Conservation (phyloP, 371 early-diverging fungal genomes). For the Apophysomyces ossiformis region DNA sequence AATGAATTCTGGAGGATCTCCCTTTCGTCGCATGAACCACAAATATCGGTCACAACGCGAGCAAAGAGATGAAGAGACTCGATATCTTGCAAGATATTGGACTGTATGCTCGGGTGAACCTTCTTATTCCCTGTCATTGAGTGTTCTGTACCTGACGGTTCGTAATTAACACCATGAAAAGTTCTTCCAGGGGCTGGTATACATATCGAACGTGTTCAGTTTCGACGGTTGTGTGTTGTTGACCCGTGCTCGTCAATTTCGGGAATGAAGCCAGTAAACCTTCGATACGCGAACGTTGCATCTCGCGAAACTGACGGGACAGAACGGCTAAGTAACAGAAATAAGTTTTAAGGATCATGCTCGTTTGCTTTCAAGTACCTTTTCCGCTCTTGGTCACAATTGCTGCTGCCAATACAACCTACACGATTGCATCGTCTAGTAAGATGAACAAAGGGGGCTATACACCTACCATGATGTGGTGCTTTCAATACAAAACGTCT, state of each 20-base stretch:
- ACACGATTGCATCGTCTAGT: conserved; percentile 7
- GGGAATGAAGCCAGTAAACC: conserved; percentile 96
- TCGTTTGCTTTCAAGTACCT: conserved; percentile 59
- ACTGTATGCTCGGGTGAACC: conserved; percentile 34
- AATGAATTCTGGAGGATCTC: conserved; percentile 83
- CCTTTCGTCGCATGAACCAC: conserved; percentile 80
- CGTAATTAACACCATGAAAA: conserved; percentile 90
- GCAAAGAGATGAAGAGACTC: conserved; percentile 93
- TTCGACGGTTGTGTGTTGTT: conserved; percentile 97
- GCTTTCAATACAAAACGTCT: neutral
- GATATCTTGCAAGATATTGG: conserved; percentile 92
- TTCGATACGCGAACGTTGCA: conserved; percentile 96
- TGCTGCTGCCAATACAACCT: conserved; percentile 89
- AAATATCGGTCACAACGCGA: conserved; percentile 90
- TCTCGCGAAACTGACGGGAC: conserved; percentile 96
- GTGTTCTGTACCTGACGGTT: conserved; percentile 61
- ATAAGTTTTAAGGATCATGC: conserved; percentile 10
- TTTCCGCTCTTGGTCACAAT: conserved; percentile 94
- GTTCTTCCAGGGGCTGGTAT: conserved; percentile 95
- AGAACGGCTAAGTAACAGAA: conserved; percentile 73
- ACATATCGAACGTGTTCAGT: conserved; percentile 97
- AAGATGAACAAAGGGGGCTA: neutral
- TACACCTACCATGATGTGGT: conserved; percentile 12
- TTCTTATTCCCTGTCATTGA: neutral
- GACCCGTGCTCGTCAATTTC: conserved; percentile 87